These are phyloP conservation scores for Medicago ruthenica DNA, from an alignment of 306 rosid genomes.

Conservation along the genomic window DNA sequence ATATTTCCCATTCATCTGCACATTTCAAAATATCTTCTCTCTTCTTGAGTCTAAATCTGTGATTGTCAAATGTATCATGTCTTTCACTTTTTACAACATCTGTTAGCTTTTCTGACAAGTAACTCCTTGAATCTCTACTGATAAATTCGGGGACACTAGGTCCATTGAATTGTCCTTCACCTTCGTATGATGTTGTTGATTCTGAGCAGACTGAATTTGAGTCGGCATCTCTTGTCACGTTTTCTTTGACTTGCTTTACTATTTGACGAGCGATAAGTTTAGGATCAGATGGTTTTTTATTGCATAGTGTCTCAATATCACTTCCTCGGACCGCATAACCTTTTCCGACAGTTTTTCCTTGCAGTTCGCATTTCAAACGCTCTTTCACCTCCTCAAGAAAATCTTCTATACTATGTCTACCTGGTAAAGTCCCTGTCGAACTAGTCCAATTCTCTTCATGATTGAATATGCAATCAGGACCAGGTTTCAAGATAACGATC, in stretches of 20 bases:
- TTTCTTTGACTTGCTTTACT: constrained; percentile 79
- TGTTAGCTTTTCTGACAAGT: constrained; percentile 71
- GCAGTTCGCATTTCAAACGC: constrained; percentile 77
- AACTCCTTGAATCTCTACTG: constrained; percentile 72
- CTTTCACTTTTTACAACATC: constrained; percentile 61
- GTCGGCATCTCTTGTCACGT: constrained; percentile 69
- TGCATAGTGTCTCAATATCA: constrained; percentile 79
- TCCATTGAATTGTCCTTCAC: constrained; percentile 64
- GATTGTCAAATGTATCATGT: constrained; percentile 52
- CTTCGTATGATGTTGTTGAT: constrained; percentile 75
- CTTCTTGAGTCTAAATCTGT: constrained; percentile 47
- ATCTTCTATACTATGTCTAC: constrained; percentile 81
- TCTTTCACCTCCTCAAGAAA: constrained; percentile 95
- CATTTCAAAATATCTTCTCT: constrained; percentile 45
- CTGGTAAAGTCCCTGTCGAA: constrained; percentile 62
- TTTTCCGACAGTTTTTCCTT: constrained; percentile 66
- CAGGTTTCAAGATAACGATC: constrained; percentile 93
- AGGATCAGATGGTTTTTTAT: constrained; percentile 76
- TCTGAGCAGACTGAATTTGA: constrained; percentile 64
- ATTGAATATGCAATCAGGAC: constrained; percentile 68
- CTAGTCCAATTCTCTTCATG: constrained; percentile 69
- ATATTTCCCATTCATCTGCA: constrained; percentile 54
- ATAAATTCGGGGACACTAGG: constrained; percentile 68
- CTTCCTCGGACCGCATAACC: constrained; percentile 74
- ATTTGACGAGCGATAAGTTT: constrained; percentile 76